Conservation (phyloP, 331 rosid species). For the Quercus phellos region DNA sequence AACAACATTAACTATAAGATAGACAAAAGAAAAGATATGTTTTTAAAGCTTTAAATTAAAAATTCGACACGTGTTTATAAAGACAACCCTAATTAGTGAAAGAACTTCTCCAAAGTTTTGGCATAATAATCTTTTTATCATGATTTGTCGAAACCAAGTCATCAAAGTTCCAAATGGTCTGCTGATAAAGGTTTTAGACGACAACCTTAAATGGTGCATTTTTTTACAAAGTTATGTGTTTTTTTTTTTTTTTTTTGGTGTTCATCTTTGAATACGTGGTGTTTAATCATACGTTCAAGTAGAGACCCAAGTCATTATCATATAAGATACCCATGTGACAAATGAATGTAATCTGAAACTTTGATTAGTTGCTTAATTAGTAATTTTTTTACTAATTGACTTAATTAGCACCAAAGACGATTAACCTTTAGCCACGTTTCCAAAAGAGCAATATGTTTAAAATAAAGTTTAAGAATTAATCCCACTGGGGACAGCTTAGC, state of each 20-base stretch:
- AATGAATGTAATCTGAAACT: neutral
- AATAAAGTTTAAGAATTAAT: neutral
- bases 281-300: neutral
- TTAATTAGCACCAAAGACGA: neutral
- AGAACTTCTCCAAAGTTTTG: constrained; percentile 27
- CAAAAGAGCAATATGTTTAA: neutral
- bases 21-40: neutral
- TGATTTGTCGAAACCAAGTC: constrained; percentile 8
- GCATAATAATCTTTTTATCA: constrained; percentile 15
- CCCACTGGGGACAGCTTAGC: constrained; percentile 9
- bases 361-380: neutral
- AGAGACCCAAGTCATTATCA: constrained; percentile 9
- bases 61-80: constrained; percentile 40
- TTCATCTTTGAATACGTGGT: neutral
- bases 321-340: neutral
- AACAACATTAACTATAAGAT: too few relatives aligned
- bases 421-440: constrained; percentile 13
- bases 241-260: too few relatives aligned
- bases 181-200: constrained; percentile 9
- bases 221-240: constrained; percentile 23
- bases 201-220: constrained; percentile 26
- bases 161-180: constrained; percentile 15
- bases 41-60: neutral
- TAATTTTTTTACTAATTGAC: neutral
- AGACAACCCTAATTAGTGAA: constrained; percentile 39